Evolutionary conservation across 148 eudicot genomes (phyloP), one percentile per base, ranked within the genome.

Genomic region (Silene latifolia): DNA sequence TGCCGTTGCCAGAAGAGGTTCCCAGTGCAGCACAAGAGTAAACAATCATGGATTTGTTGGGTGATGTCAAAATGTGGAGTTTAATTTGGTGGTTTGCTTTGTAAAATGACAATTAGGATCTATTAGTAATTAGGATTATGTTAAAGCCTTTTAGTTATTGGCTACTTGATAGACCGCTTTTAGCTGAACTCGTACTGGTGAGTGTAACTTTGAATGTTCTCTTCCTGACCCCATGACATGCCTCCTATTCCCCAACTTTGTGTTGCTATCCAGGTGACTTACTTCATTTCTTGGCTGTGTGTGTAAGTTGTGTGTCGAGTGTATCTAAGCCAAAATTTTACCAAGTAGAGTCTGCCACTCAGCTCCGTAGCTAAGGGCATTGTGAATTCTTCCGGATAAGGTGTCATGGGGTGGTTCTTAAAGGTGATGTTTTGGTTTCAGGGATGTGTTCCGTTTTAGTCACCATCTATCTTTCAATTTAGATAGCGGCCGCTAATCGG

Each of bases 61-160:
- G 61, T 71, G 59, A 67, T 70, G 76, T 75, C 25, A 71, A 65
- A 63, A 54, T 21, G 23, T 69, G 19, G 1, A 10, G 35, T 75
- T 63, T 73, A 19, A 9, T 68, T 62, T 74, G n/a, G 48, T 47
- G 5, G 25, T 59, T 60, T 60, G 20, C 15, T 24, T 18, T 69
- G 20, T 59, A 12, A 18, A 47, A 23, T 74, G 65, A 61, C 57
- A 47, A 46, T 15, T 24, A 3, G 51, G 14, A 66, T 19, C 48
- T 35, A 32, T 21, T 20, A 14, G 35, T 63, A 15, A 69, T 63
- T 54, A 69, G 71, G 58, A 18, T 17, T 27, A 8, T 74, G 70
- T 74, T 74, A 79, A 59, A 25, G 77, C 70, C 67, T 39, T 0
- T 9, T 73, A 53, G 77, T 7, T 19, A 21, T 78, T 51, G 21